Base-by-base conservation (phyloP, 352 stramenopile genomes). In the Phytophthora chlamydospora region DNA sequence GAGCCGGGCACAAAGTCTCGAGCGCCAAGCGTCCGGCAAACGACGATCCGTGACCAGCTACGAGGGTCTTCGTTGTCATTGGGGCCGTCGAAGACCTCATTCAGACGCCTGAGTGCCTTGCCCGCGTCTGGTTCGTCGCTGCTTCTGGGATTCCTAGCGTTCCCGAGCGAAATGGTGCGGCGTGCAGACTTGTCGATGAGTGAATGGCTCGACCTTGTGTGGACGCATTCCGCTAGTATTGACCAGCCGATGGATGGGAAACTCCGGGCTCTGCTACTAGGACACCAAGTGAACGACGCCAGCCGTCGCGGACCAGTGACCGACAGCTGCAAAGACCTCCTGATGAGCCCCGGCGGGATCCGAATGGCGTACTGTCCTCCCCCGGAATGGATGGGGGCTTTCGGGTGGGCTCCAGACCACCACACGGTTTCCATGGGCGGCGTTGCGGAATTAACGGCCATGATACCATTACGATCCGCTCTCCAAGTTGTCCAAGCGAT, bases 171-270 rank as follows among this genome's bases (percentile, higher is more conserved):
- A 33, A 12, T 4, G 2, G 29, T 80, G 11, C 36, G 35, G 10
- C 44, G 31, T 1, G 12, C 14, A 17, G 44, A 69, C 14, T 55
- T 68, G 19, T 61, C 68, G 6, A 35, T 70, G 17, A 43, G 44
- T 35, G 57, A 68, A 31, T 83, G 74, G 74, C 38, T 83, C 4
- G 67, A 78, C 13, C 10, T 71, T 0, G 19, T 78, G 45, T 83
- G 74, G 74, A 47, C 1, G 3, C 78, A 78, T 58, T 49, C 68
- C 0, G 38, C 50, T 9, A 48, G 24, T 35, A 33, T 71, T 19
- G 49, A 71, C 16, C 42, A 52, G 0, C 31, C 57, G 32, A 60
- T 43, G 27, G 39, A 66, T 27, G n/a, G 11, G 8, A 71, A 74
- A 38, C 53, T 73, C 14, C 65, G 69, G 17, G 10, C 35, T 4